Conservation (phyloP, 2,329 filamentous ascomycete genomes). For the Zarea fungicola region DNA sequence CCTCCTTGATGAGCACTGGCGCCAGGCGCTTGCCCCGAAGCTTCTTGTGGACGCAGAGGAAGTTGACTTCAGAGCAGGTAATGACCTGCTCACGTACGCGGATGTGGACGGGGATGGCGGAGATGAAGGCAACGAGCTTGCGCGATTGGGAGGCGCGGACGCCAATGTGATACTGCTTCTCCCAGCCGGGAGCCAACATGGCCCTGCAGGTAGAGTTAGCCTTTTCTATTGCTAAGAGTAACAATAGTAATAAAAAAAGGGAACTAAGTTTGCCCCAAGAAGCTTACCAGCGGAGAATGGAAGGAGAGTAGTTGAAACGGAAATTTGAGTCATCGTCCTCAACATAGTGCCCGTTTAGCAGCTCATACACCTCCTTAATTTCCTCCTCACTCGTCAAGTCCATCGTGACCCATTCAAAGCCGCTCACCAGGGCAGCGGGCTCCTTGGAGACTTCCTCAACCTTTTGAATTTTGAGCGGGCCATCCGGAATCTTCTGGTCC, state of each 20-base stretch:
- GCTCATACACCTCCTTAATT: slow-evolving; percentile 84
- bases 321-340: slow-evolving; percentile 97
- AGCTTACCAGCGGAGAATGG: slow-evolving; percentile 85
- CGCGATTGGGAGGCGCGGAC: slow-evolving; percentile 77
- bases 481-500: slow-evolving; percentile 57
- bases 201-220: slow-evolving; percentile 53
- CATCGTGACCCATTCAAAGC: slow-evolving; percentile 92
- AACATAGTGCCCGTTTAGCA: slow-evolving; percentile 91
- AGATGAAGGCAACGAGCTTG: slow-evolving; percentile 93
- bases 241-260: too few relatives aligned
- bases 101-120: slow-evolving; percentile 80
- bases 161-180: slow-evolving; percentile 89
- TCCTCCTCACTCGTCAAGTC: slow-evolving; percentile 74
- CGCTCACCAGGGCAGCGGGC: slow-evolving; percentile 67
- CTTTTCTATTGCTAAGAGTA: not conserved
- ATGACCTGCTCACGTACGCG: slow-evolving; percentile 72
- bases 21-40: slow-evolving; percentile 87
- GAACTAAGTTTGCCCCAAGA: too few relatives aligned
- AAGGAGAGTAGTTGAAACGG: slow-evolving; percentile 89
- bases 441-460: slow-evolving; percentile 74
- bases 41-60: slow-evolving; percentile 97
- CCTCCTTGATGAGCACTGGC: slow-evolving; percentile 94
- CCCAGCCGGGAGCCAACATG: slow-evolving; percentile 91
- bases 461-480: slow-evolving; percentile 76
- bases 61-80: slow-evolving; percentile 90